Conservation (phyloP, 192 early-diverging fungal genomes). For the Coemansia sp. region DNA sequence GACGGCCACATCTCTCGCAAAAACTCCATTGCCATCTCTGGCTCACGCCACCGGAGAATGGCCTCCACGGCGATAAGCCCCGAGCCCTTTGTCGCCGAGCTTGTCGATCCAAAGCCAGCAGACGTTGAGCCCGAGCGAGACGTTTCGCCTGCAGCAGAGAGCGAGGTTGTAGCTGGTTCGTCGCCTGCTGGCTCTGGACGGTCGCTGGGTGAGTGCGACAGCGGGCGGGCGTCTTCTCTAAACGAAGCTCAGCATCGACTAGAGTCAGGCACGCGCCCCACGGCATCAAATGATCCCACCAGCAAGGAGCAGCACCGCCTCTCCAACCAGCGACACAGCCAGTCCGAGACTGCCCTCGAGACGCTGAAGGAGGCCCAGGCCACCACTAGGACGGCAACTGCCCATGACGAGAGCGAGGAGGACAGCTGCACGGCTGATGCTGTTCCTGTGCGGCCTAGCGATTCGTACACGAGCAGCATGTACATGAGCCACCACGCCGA, state of each 20-base stretch:
- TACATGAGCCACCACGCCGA: slow-evolving; percentile 11
- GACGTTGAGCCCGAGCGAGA: neutral
- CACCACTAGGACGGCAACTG: neutral
- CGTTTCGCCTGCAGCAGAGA: neutral
- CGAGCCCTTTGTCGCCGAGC: neutral
- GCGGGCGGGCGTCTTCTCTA: neutral
- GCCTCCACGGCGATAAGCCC: neutral
- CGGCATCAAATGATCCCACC: neutral
- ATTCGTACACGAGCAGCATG: slow-evolving; percentile 3
- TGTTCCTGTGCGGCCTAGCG: neutral
- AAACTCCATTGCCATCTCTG: slow-evolving; percentile 24
- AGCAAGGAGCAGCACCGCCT: slow-evolving; percentile 4
- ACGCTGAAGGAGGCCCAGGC: slow-evolving; percentile 32
- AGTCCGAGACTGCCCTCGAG: slow-evolving; percentile 50
- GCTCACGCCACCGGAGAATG: slow-evolving; percentile 5
- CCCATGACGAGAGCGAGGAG: neutral
- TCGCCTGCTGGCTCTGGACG: neutral
- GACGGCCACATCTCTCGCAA: slow-evolving; percentile 39
- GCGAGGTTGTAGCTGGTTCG: neutral
- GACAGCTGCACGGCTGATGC: neutral
- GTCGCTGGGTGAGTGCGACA: neutral
- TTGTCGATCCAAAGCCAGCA: neutral
- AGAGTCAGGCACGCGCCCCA: slow-evolving; percentile 12
- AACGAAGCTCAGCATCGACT: slow-evolving; percentile 12
- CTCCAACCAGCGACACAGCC: slow-evolving; percentile 44